These are phyloP conservation scores for Trichaptum fuscoviolaceum DNA, from an alignment of 768 basidiomycete species.

Conservation along the genomic window DNA sequence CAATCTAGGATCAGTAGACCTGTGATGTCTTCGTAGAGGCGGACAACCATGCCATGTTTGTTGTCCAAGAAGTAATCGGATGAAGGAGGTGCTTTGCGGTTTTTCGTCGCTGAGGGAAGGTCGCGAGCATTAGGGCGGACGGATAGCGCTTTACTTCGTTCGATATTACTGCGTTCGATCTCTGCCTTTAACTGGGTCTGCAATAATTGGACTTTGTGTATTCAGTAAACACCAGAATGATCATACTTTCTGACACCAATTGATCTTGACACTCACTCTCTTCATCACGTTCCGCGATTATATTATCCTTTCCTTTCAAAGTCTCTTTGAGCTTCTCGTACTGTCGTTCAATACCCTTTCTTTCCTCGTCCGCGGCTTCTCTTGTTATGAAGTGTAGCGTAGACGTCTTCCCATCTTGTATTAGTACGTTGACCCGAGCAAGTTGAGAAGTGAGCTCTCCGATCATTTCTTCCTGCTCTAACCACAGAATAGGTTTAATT, in stretches of 20 bases:
- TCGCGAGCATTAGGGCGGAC: slow-evolving; percentile 35
- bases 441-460: slow-evolving; percentile 51
- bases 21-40: slow-evolving; percentile 83
- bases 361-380: slow-evolving; percentile 69
- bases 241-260: not conserved
- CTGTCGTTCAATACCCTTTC: slow-evolving; percentile 44
- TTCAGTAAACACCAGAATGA: slow-evolving; percentile 6
- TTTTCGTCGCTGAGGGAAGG: slow-evolving; percentile 31
- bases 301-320: slow-evolving; percentile 37
- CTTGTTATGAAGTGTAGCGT: slow-evolving; percentile 66
- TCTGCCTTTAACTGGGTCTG: slow-evolving; percentile 56
- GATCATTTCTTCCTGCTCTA: slow-evolving; percentile 55
- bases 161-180: slow-evolving; percentile 45
- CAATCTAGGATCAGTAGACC: slow-evolving; percentile 68
- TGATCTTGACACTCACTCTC: slow-evolving; percentile 34
- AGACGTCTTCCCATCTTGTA: slow-evolving; percentile 41
- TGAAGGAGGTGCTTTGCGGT: slow-evolving; percentile 24
- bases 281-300: slow-evolving; percentile 39
- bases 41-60: slow-evolving; percentile 54
- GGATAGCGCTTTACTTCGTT: slow-evolving; percentile 39
- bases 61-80: slow-evolving; percentile 44
- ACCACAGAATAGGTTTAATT: slow-evolving; percentile 8
- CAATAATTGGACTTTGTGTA: slow-evolving; percentile 42
- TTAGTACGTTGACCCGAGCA: slow-evolving; percentile 49
- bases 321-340: slow-evolving; percentile 37